Evolutionary conservation across 441 rosid genomes (phyloP).

Genomic region (Pelargonium australe): DNA sequence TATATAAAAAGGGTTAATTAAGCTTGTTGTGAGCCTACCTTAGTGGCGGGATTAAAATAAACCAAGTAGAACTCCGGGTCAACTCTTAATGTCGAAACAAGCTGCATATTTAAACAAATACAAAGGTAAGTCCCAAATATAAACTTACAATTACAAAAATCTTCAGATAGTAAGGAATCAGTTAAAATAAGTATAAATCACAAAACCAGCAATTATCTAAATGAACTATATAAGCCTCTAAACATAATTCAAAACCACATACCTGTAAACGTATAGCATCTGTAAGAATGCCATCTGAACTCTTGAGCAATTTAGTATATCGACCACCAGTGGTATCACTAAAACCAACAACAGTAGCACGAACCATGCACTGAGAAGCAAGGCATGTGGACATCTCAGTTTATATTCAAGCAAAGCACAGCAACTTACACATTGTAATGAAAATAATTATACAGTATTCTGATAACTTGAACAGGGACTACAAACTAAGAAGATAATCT

Average conservation of each 20-base stretch:
- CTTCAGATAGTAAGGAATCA: neutral
- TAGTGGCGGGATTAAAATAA: constrained; percentile 63
- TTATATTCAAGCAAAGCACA: constrained; percentile 9
- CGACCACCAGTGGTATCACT: constrained; percentile 34
- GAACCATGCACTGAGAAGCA: constrained; percentile 66
- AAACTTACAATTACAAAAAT: neutral
- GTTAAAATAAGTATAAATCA: constrained; percentile 2
- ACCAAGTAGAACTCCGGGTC: constrained; percentile 78
- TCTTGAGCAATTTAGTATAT: constrained; percentile 37
- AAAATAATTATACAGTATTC: constrained; percentile 3
- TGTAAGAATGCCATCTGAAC: constrained; percentile 44
- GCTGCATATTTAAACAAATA: constrained; percentile 49
- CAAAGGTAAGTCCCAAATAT: constrained; percentile 16
- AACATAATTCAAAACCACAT: constrained; percentile 21
- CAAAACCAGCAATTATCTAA: neutral
- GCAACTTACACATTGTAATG: constrained; percentile 1
- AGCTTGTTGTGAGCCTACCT: constrained; percentile 45
- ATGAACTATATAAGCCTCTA: neutral
- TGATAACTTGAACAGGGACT: constrained; percentile 4
- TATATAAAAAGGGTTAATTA: neutral
- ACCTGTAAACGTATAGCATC: constrained; percentile 86
- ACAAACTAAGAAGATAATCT: constrained; percentile 5
- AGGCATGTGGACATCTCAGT: constrained; percentile 24
- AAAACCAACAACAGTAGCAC: constrained; percentile 63
- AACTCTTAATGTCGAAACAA: constrained; percentile 76